Evolutionary conservation across 1,284 basidiomycete genomes (phyloP).

Genomic region (Jaminaea rosea): DNA sequence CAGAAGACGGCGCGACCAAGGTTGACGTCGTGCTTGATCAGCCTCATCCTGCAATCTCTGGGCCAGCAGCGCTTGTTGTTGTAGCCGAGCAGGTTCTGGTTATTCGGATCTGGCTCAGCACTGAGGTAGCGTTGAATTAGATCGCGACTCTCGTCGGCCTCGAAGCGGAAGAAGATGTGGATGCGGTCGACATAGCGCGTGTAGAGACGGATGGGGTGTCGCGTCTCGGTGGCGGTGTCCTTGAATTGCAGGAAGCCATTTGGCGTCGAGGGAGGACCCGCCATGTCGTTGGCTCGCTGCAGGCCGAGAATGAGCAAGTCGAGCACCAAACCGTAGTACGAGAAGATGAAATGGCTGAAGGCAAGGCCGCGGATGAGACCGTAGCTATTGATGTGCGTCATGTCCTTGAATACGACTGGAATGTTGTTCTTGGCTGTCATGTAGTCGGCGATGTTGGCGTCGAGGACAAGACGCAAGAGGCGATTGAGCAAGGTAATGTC

Average conservation of each 20-base stretch:
- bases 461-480: slow-evolving; percentile 46
- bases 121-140: slow-evolving; percentile 94
- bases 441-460: slow-evolving; percentile 47
- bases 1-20: slow-evolving; percentile 95
- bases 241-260: slow-evolving; percentile 45
- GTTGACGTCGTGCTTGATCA: slow-evolving; percentile 99
- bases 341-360: slow-evolving; percentile 46
- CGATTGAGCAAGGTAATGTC: slow-evolving; percentile 46
- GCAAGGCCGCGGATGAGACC: slow-evolving; percentile 46
- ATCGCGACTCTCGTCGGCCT: slow-evolving; percentile 93
- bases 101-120: slow-evolving; percentile 94
- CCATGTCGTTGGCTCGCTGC: slow-evolving; percentile 44
- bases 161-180: slow-evolving; percentile 82
- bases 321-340: slow-evolving; percentile 46
- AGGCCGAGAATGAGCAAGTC: slow-evolving; percentile 45
- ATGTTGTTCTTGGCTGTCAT: slow-evolving; percentile 48
- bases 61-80: slow-evolving; percentile 99
- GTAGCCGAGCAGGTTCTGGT: slow-evolving; percentile 97
- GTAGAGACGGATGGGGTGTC: slow-evolving; percentile 44
- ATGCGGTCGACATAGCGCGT: slow-evolving; percentile 46
- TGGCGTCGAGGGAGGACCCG: slow-evolving; percentile 43
- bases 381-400: slow-evolving; percentile 46
- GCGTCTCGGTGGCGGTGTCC: slow-evolving; percentile 37
- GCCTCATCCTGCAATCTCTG: slow-evolving; percentile 92
- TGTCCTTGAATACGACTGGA: slow-evolving; percentile 46